Base-by-base conservation (phyloP, 2,329 filamentous ascomycete species). In the Talaromyces sp. region DNA sequence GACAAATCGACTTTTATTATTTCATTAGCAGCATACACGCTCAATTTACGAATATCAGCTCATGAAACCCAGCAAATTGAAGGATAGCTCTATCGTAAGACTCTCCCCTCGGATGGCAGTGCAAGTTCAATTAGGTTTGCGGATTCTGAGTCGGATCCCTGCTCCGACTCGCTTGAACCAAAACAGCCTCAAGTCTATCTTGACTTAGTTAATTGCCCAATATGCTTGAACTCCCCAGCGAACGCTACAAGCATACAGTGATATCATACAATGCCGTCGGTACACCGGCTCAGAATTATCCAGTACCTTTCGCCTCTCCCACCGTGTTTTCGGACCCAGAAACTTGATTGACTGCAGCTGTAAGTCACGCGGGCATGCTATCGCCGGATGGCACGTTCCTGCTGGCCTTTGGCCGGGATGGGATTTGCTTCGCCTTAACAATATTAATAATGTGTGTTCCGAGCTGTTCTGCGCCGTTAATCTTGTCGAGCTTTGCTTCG, bases 401-500 rank as follows among this genome's bases (percentile, higher is more conserved):
- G 43, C n/a, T 45, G n/a, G n/a, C 43, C 3, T 22, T 45, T 45
- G n/a, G 43, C 43, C n/a, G 43, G n/a, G 8, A 13, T 45, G 43
- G n/a, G n/a, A 47, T 16, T 16, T 54, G 35, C 68, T 81, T 82
- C 11, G 72, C 72, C 50, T 76, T 72, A 39, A 80, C 74, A 39
- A 80, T 63, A 59, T 85, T 84, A 14, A 88, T 78, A 6, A 97
- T 82, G 67, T 88, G 84, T 39, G 89, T 84, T 35, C 90, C 91
- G 2, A 91, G 82, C 68, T 92, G 88, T 13, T 85, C 88, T 66
- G 92, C 92, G 2, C 91, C 92, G 62, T 94, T 89, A 47, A 96
- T 85, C 73, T 91, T 93, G 68, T 87, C 84, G 5, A 97, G 83
- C 69, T 88, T 88, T 1, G 83, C 79, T 59, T 87, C 84, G 70